Conservation (phyloP, 176 grass and related monocot species). For the Cocos nucifera region DNA sequence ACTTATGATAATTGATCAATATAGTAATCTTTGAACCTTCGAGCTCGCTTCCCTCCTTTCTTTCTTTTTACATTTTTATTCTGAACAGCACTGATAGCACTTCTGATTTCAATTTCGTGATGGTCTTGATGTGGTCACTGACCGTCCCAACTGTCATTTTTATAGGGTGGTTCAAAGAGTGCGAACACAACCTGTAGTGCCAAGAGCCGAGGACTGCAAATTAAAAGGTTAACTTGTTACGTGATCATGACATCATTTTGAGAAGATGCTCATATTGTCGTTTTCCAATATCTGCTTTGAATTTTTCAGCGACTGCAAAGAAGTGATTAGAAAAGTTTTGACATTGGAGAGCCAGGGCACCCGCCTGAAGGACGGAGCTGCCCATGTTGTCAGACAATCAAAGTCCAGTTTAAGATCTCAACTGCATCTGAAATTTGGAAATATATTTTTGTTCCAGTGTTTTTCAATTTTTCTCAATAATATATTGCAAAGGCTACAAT, state of each 20-base stretch:
- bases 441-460: no score
- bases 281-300: not conserved
- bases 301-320: slow-evolving; percentile 9
- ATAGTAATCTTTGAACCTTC: no score
- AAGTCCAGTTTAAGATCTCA: slow-evolving; percentile 62
- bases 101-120: no score
- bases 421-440: no score
- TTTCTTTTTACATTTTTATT: not conserved
- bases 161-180: slow-evolving; percentile 40
- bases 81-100: not conserved
- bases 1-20: no score
- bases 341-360: slow-evolving; percentile 8
- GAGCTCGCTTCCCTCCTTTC: not conserved
- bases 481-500: no score
- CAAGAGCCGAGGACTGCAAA: slow-evolving; percentile 35
- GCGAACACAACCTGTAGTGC: slow-evolving; percentile 24
- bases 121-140: slow-evolving; percentile 1
- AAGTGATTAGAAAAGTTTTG: slow-evolving; percentile 20
- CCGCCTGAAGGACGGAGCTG: slow-evolving; percentile 17
- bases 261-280: no score
- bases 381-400: slow-evolving; percentile 31
- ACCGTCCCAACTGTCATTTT: slow-evolving; percentile 5
- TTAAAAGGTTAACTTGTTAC: slow-evolving; percentile 44
- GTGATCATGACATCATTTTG: no score
- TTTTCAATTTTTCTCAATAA: no score